Conservation (phyloP, 2,329 filamentous ascomycete species). For the Aspergillus vadensis region DNA sequence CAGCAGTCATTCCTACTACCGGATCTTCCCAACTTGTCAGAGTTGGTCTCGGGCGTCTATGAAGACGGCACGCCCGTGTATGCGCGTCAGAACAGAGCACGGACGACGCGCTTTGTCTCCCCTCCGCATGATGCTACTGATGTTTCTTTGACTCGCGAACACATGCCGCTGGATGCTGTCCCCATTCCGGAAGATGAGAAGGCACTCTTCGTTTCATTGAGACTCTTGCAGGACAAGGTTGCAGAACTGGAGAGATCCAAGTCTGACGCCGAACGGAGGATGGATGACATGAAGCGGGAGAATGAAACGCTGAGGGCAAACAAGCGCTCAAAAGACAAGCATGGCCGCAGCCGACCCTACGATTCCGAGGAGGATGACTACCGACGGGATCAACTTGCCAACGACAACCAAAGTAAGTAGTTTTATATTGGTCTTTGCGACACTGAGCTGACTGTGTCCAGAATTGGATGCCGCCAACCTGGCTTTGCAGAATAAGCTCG, state of each 20-base stretch:
- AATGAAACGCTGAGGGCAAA: conserved; percentile 54
- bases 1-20: conserved; percentile 64
- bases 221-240: conserved; percentile 60
- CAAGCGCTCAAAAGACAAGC: conserved; percentile 40
- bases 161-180: conserved; percentile 56
- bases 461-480: conserved; percentile 57
- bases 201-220: conserved; percentile 62
- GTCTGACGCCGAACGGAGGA: conserved; percentile 50
- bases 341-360: conserved; percentile 35
- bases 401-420: conserved; percentile 44
- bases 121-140: conserved; percentile 42
- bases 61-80: conserved; percentile 61
- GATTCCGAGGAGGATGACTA: conserved; percentile 50
- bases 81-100: conserved; percentile 51
- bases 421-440: background rate
- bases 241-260: conserved; percentile 59
- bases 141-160: conserved; percentile 35
- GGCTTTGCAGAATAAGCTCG: conserved; percentile 57
- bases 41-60: conserved; percentile 61
- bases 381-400: conserved; percentile 35
- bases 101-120: conserved; percentile 57
- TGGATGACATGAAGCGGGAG: conserved; percentile 56
- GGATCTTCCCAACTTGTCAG: conserved; percentile 62
- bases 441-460: conserved; percentile 30
- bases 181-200: conserved; percentile 64